Evolutionary conservation across 805 yeast genomes (phyloP).

Genomic region (Metahyphopichia silvanorum): DNA sequence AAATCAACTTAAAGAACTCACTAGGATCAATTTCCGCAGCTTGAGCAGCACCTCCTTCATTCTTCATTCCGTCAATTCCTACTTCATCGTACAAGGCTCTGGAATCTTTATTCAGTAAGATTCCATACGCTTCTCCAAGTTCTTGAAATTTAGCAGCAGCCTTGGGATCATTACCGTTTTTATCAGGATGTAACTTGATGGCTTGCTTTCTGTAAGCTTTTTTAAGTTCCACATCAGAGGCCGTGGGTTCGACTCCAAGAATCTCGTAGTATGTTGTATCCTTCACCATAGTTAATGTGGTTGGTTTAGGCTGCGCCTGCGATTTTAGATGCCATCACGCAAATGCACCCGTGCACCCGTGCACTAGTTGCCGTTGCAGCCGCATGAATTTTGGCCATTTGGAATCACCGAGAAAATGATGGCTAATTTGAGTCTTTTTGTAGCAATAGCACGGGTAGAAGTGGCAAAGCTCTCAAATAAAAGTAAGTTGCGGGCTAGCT

Average conservation of each 20-base stretch:
- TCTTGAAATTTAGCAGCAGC: constrained; percentile 88
- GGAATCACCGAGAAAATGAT: too few relatives aligned
- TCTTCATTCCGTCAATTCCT: constrained; percentile 62
- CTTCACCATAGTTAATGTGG: constrained; percentile 58
- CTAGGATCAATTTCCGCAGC: constrained; percentile 60
- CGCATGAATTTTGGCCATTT: too few relatives aligned
- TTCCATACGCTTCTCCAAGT: constrained; percentile 64
- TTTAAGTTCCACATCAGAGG: constrained; percentile 79
- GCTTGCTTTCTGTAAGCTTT: constrained; percentile 93
- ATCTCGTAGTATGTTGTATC: constrained; percentile 87
- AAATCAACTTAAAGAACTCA: constrained; percentile 65
- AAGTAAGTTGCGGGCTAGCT: too few relatives aligned
- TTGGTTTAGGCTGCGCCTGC: too few relatives aligned
- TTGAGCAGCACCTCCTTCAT: constrained; percentile 58
- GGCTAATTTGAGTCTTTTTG: too few relatives aligned
- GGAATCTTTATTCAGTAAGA: constrained; percentile 67
- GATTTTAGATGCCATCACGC: too few relatives aligned
- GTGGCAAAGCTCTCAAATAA: too few relatives aligned
- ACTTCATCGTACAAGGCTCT: constrained; percentile 76
- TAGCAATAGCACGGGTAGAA: too few relatives aligned
- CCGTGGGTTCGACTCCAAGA: constrained; percentile 63
- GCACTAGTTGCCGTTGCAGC: too few relatives aligned
- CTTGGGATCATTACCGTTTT: constrained; percentile 88
- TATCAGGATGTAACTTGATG: constrained; percentile 89
- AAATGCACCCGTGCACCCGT: too few relatives aligned